A percentile compares a stretch with the other conserved stretches of the same genome.
Conservation (phyloP, 441 rosid genomes). For the Aleurites moluccanus region DNA sequence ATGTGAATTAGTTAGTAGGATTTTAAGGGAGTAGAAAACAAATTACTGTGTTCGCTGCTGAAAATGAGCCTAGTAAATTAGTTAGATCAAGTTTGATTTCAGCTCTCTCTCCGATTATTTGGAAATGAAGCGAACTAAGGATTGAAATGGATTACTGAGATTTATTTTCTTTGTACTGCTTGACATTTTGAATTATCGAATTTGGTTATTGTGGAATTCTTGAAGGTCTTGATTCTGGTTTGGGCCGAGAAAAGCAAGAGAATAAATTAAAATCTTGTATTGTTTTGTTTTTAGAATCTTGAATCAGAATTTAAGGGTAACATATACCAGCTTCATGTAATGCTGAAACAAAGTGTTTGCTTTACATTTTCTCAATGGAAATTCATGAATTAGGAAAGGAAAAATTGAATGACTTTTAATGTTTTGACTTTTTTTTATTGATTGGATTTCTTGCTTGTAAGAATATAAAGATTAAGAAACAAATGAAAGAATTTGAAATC, state of each 20-base stretch:
- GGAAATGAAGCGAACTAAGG: background rate
- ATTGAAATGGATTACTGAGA: background rate
- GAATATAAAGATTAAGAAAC: background rate
- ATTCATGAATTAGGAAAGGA: no score
- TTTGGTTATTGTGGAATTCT: background rate
- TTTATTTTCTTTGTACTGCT: background rate
- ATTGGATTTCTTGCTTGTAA: background rate
- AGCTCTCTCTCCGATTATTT: background rate
- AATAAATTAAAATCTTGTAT: background rate
- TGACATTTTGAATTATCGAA: background rate
- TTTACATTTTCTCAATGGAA: no score
- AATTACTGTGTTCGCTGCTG: background rate
- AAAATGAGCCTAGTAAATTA: background rate
- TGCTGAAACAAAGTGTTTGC: no score
- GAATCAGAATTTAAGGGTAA: background rate
- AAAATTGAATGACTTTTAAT: no score
- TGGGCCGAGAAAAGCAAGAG: background rate
- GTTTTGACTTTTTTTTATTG: background rate
- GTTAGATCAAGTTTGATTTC: conserved; percentile 6
- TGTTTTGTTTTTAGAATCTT: background rate
- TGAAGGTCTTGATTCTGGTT: no score
- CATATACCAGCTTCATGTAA: no score
- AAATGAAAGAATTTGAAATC: background rate
- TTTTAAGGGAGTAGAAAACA: background rate
- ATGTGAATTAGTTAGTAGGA: background rate